phyloP scores from a whole-genome alignment of 345 rosid species.

The Melaleuca alternifolia region DNA sequence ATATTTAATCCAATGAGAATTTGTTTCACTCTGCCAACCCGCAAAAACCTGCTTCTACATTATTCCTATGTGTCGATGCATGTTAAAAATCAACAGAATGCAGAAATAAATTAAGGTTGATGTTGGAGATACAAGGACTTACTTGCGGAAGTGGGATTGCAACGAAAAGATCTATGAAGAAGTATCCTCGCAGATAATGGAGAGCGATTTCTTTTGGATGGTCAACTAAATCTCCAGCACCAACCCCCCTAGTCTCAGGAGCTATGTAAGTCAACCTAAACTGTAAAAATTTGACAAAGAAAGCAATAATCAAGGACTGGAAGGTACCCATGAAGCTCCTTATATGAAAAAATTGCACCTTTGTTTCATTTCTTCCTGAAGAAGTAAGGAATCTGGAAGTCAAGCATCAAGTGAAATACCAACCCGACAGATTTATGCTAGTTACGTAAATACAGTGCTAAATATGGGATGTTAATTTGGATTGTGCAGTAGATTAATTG shows the following conservation, averaged over 20 bases:
- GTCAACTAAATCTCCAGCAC: constrained; percentile 88
- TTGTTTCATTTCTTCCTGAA: not conserved
- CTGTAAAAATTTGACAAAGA: constrained; percentile 28
- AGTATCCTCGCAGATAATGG: constrained; percentile 46
- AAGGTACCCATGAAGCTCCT: not conserved
- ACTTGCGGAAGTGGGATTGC: constrained; percentile 85
- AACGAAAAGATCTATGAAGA: constrained; percentile 46
- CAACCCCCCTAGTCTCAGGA: constrained; percentile 71
- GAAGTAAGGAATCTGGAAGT: not conserved
- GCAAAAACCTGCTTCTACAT: no score
- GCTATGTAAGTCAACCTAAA: constrained; percentile 81
- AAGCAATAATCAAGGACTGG: not conserved
- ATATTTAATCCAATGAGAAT: no score
- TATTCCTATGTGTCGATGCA: no score
- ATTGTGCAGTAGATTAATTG: not conserved
- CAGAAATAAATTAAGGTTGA: not conserved
- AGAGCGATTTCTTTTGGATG: constrained; percentile 66
- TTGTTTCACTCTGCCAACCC: no score
- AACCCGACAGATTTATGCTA: not conserved
- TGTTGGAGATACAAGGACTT: constrained; percentile 3
- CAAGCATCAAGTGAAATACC: not conserved
- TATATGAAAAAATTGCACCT: not conserved
- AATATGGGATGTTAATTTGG: not conserved
- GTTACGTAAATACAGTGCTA: not conserved
- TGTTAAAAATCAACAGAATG: not conserved